phyloP scores from a whole-genome alignment of 2,329 filamentous ascomycete species.

The Phaeosphaeriaceae sp. region DNA sequence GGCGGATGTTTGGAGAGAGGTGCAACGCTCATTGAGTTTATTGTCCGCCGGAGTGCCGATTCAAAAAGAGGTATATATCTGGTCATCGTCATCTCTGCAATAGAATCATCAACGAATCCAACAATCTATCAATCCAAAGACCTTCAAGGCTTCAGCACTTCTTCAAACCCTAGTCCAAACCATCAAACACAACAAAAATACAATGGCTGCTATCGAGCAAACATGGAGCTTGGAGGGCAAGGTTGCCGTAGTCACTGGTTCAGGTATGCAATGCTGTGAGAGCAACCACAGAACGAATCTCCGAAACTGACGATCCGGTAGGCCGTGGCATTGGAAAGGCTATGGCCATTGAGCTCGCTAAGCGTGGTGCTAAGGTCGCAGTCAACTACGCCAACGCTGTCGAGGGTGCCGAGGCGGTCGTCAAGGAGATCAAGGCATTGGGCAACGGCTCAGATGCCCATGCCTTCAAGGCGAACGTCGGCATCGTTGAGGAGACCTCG shows the following conservation, averaged over 20 bases:
- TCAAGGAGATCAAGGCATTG: conserved; percentile 69
- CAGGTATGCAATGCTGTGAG: conserved; percentile 46
- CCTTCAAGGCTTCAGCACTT: conserved; percentile 8
- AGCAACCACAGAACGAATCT: conserved; percentile 2
- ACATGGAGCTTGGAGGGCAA: conserved; percentile 63
- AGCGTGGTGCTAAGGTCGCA: conserved; percentile 70
- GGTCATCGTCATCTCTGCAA: conserved; percentile 20
- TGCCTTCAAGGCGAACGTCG: conserved; percentile 73
- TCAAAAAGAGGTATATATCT: conserved; percentile 42
- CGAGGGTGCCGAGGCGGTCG: conserved; percentile 70
- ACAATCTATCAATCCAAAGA: conserved; percentile 23
- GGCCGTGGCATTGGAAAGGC: conserved; percentile 72
- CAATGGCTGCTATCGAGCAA: conserved; percentile 52
- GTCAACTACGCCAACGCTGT: conserved; percentile 74
- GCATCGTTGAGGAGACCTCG: conserved; percentile 69
- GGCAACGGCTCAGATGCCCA: conserved; percentile 68
- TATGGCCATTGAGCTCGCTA: conserved; percentile 71
- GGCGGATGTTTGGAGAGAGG: conserved; percentile 27
- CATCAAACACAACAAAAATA: conserved; percentile 24
- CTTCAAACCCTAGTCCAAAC: conserved; percentile 11
- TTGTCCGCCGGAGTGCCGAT: conserved; percentile 44
- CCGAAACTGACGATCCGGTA: conserved; percentile 37
- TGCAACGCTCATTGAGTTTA: conserved; percentile 30
- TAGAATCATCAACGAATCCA: conserved; percentile 28
- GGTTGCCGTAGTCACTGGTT: conserved; percentile 63